Conservation (phyloP, 2,329 filamentous ascomycete genomes). For the Aspergillus viridinutans region DNA sequence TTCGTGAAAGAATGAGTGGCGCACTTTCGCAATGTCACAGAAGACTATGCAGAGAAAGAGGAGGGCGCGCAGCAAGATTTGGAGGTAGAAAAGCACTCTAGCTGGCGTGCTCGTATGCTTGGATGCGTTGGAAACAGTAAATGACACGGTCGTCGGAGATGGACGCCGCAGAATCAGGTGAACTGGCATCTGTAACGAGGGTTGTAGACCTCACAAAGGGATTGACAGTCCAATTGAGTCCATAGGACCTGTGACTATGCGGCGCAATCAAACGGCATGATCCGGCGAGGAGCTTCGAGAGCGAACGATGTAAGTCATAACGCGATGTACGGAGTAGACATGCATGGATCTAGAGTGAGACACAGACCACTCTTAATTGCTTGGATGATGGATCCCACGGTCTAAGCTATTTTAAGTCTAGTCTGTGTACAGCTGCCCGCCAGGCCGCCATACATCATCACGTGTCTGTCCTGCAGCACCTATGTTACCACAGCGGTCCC, state of each 20-base stretch:
- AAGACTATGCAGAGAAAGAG: constrained; percentile 41
- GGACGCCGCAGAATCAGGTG: constrained; percentile 48
- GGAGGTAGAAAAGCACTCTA: constrained; percentile 40
- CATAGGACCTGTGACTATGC: neutral
- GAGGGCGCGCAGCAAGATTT: constrained; percentile 43
- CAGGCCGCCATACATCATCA: constrained; percentile 18
- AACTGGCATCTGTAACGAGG: constrained; percentile 53
- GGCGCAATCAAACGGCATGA: neutral
- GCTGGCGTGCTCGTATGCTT: constrained; percentile 44
- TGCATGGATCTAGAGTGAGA: neutral
- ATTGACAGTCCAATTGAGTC: neutral
- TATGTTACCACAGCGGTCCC: constrained; percentile 6
- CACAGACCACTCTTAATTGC: neutral
- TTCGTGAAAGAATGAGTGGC: constrained; percentile 22
- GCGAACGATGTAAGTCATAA: neutral
- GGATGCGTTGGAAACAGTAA: constrained; percentile 81
- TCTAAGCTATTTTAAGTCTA: constrained; percentile 3
- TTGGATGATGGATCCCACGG: neutral
- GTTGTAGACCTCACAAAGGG: neutral
- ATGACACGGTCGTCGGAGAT: constrained; percentile 85
- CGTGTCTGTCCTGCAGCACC: constrained; percentile 20
- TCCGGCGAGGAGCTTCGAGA: neutral
- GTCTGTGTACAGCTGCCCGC: constrained; percentile 1
- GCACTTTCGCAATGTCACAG: constrained; percentile 31
- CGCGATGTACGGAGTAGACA: neutral